Evolutionary conservation across 1,284 basidiomycete genomes (phyloP).

Genomic region (Fistulinella cinereoalba): DNA sequence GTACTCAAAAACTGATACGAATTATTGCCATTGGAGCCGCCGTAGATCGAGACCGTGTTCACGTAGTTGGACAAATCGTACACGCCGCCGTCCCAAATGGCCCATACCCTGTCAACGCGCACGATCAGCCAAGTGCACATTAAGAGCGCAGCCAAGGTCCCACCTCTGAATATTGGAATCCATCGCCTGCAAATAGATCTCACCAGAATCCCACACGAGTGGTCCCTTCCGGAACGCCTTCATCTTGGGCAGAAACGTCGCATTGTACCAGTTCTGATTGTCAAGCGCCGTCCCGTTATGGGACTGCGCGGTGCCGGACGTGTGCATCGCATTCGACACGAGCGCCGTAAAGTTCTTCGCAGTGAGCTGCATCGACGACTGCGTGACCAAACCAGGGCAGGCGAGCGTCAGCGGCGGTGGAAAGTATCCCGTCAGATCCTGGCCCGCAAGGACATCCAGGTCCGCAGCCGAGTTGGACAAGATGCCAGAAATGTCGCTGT

Average conservation of each 20-base stretch:
- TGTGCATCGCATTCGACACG: conserved; percentile 73
- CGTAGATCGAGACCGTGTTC: conserved; percentile 54
- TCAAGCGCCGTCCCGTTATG: conserved; percentile 50
- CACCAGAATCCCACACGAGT: conserved; percentile 62
- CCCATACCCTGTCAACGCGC: conserved; percentile 68
- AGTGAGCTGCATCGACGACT: conserved; percentile 49
- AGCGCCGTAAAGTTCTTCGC: conserved; percentile 68
- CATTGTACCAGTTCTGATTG: conserved; percentile 75
- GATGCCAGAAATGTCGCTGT: conserved; percentile 72
- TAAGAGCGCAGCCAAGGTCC: conserved; percentile 11
- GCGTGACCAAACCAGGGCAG: conserved; percentile 69
- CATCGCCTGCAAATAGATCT: conserved; percentile 48
- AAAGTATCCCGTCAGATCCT: conserved; percentile 89
- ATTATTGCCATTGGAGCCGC: conserved; percentile 36
- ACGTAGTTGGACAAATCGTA: conserved; percentile 94
- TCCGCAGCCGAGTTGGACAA: conserved; percentile 65
- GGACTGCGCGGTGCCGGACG: conserved; percentile 61
- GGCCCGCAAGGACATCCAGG: conserved; percentile 76
- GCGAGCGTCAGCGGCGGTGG: conserved; percentile 77
- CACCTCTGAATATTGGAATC: conserved; percentile 51
- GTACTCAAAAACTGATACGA: conserved; percentile 69
- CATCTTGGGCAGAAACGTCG: conserved; percentile 76
- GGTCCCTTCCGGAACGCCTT: conserved; percentile 79
- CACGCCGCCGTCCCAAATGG: conserved; percentile 66
- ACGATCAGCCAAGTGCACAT: conserved; percentile 10